Evolutionary conservation across 371 early-diverging fungal genomes (phyloP), one percentile per base, ranked within the genome.

Genomic region (Vairimorpha apis): DNA sequence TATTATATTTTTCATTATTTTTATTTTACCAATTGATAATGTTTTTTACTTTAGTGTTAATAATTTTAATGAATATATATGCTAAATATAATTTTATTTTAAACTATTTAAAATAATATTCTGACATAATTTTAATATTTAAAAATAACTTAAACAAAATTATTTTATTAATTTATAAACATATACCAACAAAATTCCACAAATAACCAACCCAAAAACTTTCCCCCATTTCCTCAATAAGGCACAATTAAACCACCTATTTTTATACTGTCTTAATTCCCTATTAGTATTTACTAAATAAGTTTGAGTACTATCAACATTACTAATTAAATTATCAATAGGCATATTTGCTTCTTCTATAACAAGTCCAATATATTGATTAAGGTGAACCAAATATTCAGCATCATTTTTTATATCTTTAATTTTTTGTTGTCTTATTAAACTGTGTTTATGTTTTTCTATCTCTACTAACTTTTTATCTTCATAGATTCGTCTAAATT

Each of bases 371-470:
- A 59, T 59, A 18, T 59, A 59, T 18, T 59, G 23, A 37, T 59
- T 59, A 16, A 59, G 21, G 2, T 2, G 2, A 16, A 59, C 8
- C 5, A 59, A 32, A 35, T 59, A 12, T 23, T 59, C 38, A 59
- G 59, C 18, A 59, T 59, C 59, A 35, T 59, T 37, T 35, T 32
- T 27, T 23, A 59, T 59, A 59, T 35, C 35, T 18, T n/a, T 1
- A 2, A 59, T 8, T 21, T 2, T 35, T 35, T 59, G 30, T 33
- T 59, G 30, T 35, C 59, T 59, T 35, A 16, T 32, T 18, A 59
- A 35, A 33, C 35, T 2, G 8, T 59, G 35, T 8, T 35, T 35
- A 35, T 59, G 59, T 53, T 5, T 29, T 7, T 2, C 16, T 27
- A 2, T 29, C 2, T 37, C 37, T 37, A 37, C 12, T 37, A 29